phyloP scores from a whole-genome alignment of 148 eudicot genomes.

The Arbutus unedo region DNA sequence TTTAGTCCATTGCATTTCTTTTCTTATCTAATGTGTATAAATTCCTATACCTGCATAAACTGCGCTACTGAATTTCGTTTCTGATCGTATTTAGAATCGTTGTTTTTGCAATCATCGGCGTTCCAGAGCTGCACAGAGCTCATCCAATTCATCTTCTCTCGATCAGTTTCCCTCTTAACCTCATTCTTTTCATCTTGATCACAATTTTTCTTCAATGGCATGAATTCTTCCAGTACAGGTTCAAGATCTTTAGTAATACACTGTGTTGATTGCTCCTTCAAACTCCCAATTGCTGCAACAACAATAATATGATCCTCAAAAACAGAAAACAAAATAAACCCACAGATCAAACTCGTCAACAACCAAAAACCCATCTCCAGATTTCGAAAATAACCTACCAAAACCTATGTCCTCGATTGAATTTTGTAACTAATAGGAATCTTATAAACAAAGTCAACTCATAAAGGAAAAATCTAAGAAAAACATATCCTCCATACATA shows the following conservation, averaged over 20 bases:
- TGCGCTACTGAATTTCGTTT: slow-evolving; percentile 23
- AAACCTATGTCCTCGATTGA: neutral
- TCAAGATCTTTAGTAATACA: slow-evolving; percentile 36
- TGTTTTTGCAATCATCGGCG: slow-evolving; percentile 20
- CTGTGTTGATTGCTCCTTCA: slow-evolving; percentile 43
- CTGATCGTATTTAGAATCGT: neutral
- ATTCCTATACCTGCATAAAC: slow-evolving; percentile 22
- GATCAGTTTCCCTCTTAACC: slow-evolving; percentile 21
- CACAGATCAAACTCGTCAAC: neutral
- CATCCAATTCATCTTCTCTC: slow-evolving; percentile 77
- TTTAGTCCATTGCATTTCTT: neutral
- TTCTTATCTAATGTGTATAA: neutral
- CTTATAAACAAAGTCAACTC: neutral
- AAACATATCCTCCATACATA: neutral
- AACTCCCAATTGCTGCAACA: slow-evolving; percentile 49
- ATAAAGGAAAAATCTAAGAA: neutral
- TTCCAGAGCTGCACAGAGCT: slow-evolving; percentile 87
- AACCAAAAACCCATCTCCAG: neutral
- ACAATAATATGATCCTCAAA: slow-evolving; percentile 4
- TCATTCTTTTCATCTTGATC: slow-evolving; percentile 27
- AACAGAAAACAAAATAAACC: neutral
- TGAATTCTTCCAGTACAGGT: slow-evolving; percentile 69
- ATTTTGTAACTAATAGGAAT: neutral
- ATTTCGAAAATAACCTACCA: neutral
- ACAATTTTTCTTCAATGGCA: slow-evolving; percentile 49